Evolutionary conservation across 2,329 filamentous ascomycete genomes (phyloP), one percentile per base, ranked within the genome.

Genomic region (Orbilia brochopaga): DNA sequence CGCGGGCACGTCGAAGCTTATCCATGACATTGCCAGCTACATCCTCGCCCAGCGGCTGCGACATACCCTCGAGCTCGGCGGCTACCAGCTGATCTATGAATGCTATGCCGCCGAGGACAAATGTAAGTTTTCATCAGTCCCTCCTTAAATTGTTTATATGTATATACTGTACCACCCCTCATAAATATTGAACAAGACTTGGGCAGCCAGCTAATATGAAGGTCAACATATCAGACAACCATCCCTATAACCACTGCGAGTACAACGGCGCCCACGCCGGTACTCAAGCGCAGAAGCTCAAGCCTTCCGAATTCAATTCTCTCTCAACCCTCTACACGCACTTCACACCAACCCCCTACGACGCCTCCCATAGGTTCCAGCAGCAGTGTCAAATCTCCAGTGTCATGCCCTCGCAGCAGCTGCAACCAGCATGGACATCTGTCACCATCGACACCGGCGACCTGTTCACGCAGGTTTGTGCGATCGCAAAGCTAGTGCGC

Each of bases 181-280:
- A 21, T 37, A 21, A 1, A 40, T 42, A 6, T 15, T 6, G 5
- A 24, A 46, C 19, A 19, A 40, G 37, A 55, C 57, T 44, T n/a
- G 21, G 13, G 7, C n/a, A 50, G 19, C 6, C 1, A 19, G 32
- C 42, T 15, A 56, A 42, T 8, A 46, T 2, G n/a, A n/a, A n/a
- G n/a, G n/a, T n/a, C n/a, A n/a, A 50, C 13, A 59, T 24, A 11
- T n/a, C 6, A 69, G 65, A 54, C 23, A 63, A 59, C 54, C 66
- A 70, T 21, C 66, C 66, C 4, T 70, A 60, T 59, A 70, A 70
- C 40, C 54, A 64, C 54, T 70, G 66, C 59, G 59, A 63, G 11
- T 70, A 70, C 50, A 64, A 17, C 17, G 66, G 66, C 32, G 53
- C 44, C 17, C 32, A 70, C 21, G 27, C 44, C 53, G 59, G 54